Conservation (phyloP, 2,329 filamentous ascomycete genomes). For the Penicillium corylophilum region DNA sequence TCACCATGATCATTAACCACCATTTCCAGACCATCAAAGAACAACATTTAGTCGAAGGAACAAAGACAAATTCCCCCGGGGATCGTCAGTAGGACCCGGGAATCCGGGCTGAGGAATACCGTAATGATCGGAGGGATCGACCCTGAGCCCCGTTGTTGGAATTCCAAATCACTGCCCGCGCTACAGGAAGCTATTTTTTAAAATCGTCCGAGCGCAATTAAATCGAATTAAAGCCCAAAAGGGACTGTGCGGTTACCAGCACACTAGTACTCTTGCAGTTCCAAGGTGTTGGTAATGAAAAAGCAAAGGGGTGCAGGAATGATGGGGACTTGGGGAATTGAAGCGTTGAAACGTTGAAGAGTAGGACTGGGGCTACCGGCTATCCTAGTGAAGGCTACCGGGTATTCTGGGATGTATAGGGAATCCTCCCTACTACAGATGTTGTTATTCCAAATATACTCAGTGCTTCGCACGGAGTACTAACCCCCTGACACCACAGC, state of each 20-base stretch:
- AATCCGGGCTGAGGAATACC: slow-evolving; percentile 27
- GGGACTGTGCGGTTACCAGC: neutral
- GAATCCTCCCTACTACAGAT: too few species aligned
- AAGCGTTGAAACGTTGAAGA: too few species aligned
- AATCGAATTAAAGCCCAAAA: neutral
- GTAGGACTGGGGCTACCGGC: too few species aligned
- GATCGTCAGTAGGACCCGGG: slow-evolving; percentile 27
- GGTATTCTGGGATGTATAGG: too few species aligned
- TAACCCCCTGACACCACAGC: slow-evolving; percentile 1
- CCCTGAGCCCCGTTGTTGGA: slow-evolving; percentile 28
- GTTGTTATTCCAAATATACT: too few species aligned
- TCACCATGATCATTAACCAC: too few species aligned
- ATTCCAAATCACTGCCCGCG: slow-evolving; percentile 27
- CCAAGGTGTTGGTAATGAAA: slow-evolving; percentile 13
- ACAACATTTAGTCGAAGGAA: neutral
- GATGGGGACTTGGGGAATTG: too few species aligned
- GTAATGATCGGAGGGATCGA: slow-evolving; percentile 30
- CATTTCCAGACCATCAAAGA: too few species aligned
- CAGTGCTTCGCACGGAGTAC: too few species aligned
- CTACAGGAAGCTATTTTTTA: slow-evolving; percentile 10
- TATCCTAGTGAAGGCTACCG: too few species aligned
- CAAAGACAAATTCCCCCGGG: slow-evolving; percentile 16
- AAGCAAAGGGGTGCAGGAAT: too few species aligned
- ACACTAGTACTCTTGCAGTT: slow-evolving; percentile 2
- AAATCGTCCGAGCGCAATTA: slow-evolving; percentile 1